phyloP scores from a whole-genome alignment of 148 eudicot species.

The Fagopyrum homotropicum region DNA sequence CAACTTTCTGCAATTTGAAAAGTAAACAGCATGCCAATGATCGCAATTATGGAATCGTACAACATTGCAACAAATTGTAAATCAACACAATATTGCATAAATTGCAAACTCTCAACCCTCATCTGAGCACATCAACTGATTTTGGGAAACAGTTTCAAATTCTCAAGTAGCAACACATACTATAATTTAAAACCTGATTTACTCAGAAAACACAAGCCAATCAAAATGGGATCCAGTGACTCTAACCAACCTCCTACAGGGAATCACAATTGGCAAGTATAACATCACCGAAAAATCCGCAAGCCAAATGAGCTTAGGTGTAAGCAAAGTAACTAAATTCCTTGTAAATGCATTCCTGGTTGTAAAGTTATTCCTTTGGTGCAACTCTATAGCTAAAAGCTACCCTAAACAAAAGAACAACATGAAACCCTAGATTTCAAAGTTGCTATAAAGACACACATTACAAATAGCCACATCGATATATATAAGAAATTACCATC shows the following conservation, averaged over 20 bases:
- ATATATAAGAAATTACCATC: background rate
- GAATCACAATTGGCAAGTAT: background rate
- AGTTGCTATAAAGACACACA: background rate
- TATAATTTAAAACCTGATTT: background rate
- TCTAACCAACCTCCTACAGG: background rate
- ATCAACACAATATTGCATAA: background rate
- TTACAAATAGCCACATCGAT: too few species aligned
- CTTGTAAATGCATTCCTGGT: background rate
- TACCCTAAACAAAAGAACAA: background rate
- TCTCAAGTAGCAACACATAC: background rate
- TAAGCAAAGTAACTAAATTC: background rate
- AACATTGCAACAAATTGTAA: background rate
- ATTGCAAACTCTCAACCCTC: background rate
- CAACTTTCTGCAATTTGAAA: background rate
- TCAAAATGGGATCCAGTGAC: background rate
- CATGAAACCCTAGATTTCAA: conserved; percentile 4
- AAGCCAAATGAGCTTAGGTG: background rate
- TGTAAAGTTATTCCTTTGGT: background rate
- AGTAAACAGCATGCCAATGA: background rate
- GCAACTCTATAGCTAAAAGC: background rate
- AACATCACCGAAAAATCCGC: background rate
- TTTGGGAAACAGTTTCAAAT: background rate
- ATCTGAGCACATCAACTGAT: background rate
- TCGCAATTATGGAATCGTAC: background rate
- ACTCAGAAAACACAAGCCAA: background rate